Percentiles rank a stretch among this genome's conserved stretches.
These are phyloP conservation scores for Trametes elegans DNA, from an alignment of 768 basidiomycete species.

Conservation along the genomic window DNA sequence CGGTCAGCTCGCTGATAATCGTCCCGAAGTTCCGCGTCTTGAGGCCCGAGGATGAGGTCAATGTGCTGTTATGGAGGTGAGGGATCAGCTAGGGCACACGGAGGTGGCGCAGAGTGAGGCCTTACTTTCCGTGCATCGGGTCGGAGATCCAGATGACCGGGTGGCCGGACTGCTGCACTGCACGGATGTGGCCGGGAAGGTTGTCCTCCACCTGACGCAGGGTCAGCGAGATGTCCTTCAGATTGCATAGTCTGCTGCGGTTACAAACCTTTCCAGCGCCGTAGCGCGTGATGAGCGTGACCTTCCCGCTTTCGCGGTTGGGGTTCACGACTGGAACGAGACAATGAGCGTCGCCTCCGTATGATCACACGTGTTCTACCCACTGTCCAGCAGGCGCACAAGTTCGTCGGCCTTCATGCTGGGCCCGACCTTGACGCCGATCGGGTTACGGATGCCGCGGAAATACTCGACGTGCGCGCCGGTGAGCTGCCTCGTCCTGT, in stretches of 20 bases:
- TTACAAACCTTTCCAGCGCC: constrained; percentile 74
- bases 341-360: background rate
- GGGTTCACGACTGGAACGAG: constrained; percentile 76
- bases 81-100: background rate
- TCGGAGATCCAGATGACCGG: constrained; percentile 95
- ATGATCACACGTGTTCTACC: constrained; percentile 25
- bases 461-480: constrained; percentile 98
- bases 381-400: constrained; percentile 71
- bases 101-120: constrained; percentile 14
- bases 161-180: constrained; percentile 77
- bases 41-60: constrained; percentile 73
- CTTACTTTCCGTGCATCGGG: constrained; percentile 98
- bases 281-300: constrained; percentile 92
- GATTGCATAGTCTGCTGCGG: background rate
- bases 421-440: constrained; percentile 96
- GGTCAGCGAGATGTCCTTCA: background rate
- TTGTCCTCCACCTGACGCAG: constrained; percentile 62
- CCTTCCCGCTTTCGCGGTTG: constrained; percentile 72
- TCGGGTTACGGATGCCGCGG: constrained; percentile 87
- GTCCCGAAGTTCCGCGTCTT: constrained; percentile 91
- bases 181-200: constrained; percentile 77
- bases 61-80: constrained; percentile 52
- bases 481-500: constrained; percentile 87
- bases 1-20: constrained; percentile 84
- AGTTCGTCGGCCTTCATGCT: constrained; percentile 80